phyloP scores from a whole-genome alignment of 2,329 filamentous ascomycete genomes.

The Claviceps maximensis region DNA sequence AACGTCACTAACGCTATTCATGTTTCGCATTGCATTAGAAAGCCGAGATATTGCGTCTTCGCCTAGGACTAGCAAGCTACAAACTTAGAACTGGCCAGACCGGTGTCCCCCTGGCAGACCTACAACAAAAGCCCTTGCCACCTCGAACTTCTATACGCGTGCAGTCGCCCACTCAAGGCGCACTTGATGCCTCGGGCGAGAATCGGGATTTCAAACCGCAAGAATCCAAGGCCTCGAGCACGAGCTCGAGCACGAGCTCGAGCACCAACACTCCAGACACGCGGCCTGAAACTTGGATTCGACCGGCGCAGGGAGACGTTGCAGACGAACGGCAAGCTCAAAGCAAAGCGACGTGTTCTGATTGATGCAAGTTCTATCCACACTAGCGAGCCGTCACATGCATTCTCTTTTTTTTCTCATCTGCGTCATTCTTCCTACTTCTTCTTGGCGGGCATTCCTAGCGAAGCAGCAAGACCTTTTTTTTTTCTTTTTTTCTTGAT shows the following conservation, averaged over 20 bases:
- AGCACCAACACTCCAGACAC: neutral
- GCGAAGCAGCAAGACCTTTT: neutral
- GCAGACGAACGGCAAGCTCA: neutral
- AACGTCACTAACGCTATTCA: slow-evolving; percentile 3
- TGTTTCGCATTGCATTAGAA: slow-evolving; percentile 26
- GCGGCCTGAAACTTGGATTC: neutral
- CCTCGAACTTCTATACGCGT: slow-evolving; percentile 13
- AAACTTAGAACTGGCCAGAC: slow-evolving; percentile 64
- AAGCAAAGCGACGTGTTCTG: neutral
- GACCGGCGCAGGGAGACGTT: neutral
- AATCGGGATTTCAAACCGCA: neutral
- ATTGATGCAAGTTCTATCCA: neutral
- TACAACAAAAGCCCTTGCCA: slow-evolving; percentile 29
- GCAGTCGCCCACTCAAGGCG: slow-evolving; percentile 10
- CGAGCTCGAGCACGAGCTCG: neutral
- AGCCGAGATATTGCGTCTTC: slow-evolving; percentile 51
- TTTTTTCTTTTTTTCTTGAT: neutral
- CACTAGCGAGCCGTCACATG: neutral
- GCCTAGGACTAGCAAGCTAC: slow-evolving; percentile 60
- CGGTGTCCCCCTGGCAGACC: slow-evolving; percentile 46
- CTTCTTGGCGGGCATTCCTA: neutral
- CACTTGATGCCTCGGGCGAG: neutral
- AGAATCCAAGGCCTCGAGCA: neutral
- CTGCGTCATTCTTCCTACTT: neutral
- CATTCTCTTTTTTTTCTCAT: neutral